Base-by-base conservation (phyloP, 352 stramenopile species). In the Phytopythium kandeliae region DNA sequence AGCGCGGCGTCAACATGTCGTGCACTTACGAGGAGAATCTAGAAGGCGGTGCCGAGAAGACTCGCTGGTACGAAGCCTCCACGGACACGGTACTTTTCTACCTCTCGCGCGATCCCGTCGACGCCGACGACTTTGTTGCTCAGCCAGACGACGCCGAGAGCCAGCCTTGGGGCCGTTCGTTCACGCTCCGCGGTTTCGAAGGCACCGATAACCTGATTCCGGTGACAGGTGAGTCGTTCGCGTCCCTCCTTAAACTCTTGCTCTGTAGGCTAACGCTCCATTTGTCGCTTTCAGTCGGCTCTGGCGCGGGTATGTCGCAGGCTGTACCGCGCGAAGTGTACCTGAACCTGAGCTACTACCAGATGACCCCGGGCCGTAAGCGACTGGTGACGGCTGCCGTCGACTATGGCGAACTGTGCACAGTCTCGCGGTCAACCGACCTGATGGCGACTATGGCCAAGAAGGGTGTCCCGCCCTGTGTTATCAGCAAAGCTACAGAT, bases 11-110 rank as follows among this genome's bases (percentile, higher is more conserved):
- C 42, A 75, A 79, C 37, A 67, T 98, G 15, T 75, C 86, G 10
- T 99, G 96, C 60, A 69, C 75, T 1, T 98, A 95, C 59, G 96
- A 91, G 48, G 83, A 91, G 47, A 87, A 91, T 22, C 61, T 93
- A 2, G 83, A 88, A 51, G 83, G 76, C 22, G 79, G 80, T 0
- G 59, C 80, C 1, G 78, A 92, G 41, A 89, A 92, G 40, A 37
- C 69, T 28, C 71, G 90, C 1, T 98, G 92, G 92, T 98, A 96
- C 55, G 89, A 98, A 55, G 67, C 79, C 15, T 38, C 59, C 2
- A 67, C 65, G 1, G 85, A 69, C n/a, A 89, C 77, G 13, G 82
- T 67, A n/a, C 57, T 97, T 10, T 98, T 97, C 49, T 87, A 94
- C 62, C 54, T 97, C 24, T 95, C 87, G 24, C 80, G 82, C 45